Conservation (phyloP, 345 rosid genomes). For the Anacardium occidentale region DNA sequence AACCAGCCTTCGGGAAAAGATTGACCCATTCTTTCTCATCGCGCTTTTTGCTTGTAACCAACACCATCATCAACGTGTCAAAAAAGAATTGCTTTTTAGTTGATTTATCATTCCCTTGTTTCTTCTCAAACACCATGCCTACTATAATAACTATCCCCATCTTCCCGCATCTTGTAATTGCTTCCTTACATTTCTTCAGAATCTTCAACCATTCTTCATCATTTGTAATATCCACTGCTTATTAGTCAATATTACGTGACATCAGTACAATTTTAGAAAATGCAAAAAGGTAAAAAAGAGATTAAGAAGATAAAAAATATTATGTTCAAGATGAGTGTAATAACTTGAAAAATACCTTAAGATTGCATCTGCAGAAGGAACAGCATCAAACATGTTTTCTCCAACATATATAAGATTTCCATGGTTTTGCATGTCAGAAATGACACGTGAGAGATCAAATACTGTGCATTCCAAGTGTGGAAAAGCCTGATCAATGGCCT, state of each 20-base stretch:
- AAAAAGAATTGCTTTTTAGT: slow-evolving; percentile 33
- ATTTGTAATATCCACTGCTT: slow-evolving; percentile 16
- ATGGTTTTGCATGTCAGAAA: slow-evolving; percentile 19
- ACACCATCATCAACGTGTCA: slow-evolving; percentile 42
- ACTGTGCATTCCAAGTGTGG: slow-evolving; percentile 39
- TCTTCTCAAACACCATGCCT: not conserved
- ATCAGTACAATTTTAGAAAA: not conserved
- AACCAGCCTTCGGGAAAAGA: slow-evolving; percentile 41
- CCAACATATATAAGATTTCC: slow-evolving; percentile 30
- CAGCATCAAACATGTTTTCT: slow-evolving; percentile 42
- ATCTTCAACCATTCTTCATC: slow-evolving; percentile 13
- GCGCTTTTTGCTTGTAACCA: slow-evolving; percentile 31
- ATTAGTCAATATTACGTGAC: not conserved
- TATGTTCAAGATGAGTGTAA: not conserved
- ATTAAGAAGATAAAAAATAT: no score
- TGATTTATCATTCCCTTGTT: not conserved
- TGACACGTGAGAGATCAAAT: slow-evolving; percentile 42
- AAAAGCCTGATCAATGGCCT: slow-evolving; percentile 25
- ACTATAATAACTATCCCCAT: slow-evolving; percentile 16
- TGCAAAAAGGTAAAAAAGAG: no score
- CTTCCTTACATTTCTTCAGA: slow-evolving; percentile 1
- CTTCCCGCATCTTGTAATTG: not conserved
- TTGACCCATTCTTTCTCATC: slow-evolving; percentile 37
- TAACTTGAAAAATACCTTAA: slow-evolving; percentile 26
- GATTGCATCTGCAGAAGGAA: slow-evolving; percentile 41